A percentile compares a stretch with the other conserved stretches of the same genome.
Evolutionary conservation across 805 yeast species (phyloP).

Genomic region (Nakazawaea wickerhamii): DNA sequence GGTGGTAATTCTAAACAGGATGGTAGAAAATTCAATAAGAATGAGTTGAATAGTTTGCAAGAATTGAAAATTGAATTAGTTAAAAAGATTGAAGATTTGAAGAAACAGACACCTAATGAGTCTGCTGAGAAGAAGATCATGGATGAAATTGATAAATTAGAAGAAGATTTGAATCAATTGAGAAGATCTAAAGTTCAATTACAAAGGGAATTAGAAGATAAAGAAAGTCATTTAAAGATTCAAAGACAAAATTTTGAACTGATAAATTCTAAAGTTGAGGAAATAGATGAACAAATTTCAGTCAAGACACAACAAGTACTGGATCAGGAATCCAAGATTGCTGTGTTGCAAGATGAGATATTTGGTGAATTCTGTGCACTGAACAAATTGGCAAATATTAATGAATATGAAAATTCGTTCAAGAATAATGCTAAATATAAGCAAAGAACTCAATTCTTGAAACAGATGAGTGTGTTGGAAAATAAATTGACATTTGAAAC

Average conservation of each 20-base stretch:
- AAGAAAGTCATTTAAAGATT: slow-evolving; percentile 43
- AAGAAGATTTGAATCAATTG: slow-evolving; percentile 26
- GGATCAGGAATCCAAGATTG: slow-evolving; percentile 18
- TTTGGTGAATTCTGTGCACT: slow-evolving; percentile 50
- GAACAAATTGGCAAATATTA: slow-evolving; percentile 47
- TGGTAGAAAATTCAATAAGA: slow-evolving; percentile 67
- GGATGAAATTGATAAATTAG: slow-evolving; percentile 48
- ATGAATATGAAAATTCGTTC: slow-evolving; percentile 73
- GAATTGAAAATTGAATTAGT: slow-evolving; percentile 46
- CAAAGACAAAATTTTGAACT: slow-evolving; percentile 29
- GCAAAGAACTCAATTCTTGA: slow-evolving; percentile 55
- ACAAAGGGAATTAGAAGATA: slow-evolving; percentile 25
- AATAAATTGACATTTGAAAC: slow-evolving; percentile 61
- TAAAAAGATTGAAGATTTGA: slow-evolving; percentile 36
- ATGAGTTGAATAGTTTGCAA: slow-evolving; percentile 51
- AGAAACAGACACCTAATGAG: slow-evolving; percentile 44
- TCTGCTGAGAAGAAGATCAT: slow-evolving; percentile 50
- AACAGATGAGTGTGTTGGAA: slow-evolving; percentile 54
- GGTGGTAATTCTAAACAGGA: slow-evolving; percentile 67
- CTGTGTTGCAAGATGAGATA: slow-evolving; percentile 35
- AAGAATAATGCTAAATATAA: slow-evolving; percentile 48
- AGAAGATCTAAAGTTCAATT: slow-evolving; percentile 23
- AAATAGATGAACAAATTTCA: slow-evolving; percentile 19
- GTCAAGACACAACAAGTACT: slow-evolving; percentile 5
- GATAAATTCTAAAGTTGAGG: slow-evolving; percentile 17